Evolutionary conservation across 306 rosid genomes (phyloP).

Genomic region (Boehmeria nivea): DNA sequence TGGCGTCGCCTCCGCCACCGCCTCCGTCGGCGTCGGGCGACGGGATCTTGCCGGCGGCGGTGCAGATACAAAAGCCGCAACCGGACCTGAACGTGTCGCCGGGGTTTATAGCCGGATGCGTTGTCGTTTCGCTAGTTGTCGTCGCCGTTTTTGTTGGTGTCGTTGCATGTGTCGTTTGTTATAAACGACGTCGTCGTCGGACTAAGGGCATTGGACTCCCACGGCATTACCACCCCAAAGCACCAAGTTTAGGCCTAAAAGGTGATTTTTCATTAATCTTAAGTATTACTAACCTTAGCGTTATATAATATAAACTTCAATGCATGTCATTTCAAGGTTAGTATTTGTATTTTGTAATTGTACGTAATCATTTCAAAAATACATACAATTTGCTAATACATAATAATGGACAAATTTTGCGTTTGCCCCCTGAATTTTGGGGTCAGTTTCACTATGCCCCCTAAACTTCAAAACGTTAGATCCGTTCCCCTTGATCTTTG

Average conservation of each 20-base stretch:
- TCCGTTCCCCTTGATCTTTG: too few relatives aligned
- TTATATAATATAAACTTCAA: too few relatives aligned
- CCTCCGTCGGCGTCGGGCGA: constrained; percentile 10
- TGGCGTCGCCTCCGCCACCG: constrained; percentile 2
- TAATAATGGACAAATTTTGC: too few relatives aligned
- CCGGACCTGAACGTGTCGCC: constrained; percentile 13
- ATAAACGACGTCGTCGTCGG: constrained; percentile 24
- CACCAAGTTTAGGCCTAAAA: constrained; percentile 14
- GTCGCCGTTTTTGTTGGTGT: constrained; percentile 12
- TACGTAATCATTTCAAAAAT: too few relatives aligned
- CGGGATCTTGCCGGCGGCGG: constrained; percentile 25
- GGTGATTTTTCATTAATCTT: too few relatives aligned
- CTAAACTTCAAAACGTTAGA: too few relatives aligned
- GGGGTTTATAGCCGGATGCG: constrained; percentile 27
- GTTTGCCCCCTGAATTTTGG: too few relatives aligned
- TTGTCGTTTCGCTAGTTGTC: constrained; percentile 20
- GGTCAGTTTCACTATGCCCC: too few relatives aligned
- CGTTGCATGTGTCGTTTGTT: constrained; percentile 1
- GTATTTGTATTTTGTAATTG: too few relatives aligned
- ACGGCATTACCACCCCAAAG: constrained; percentile 3
- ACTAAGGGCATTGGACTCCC: constrained; percentile 3
- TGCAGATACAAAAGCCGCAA: constrained; percentile 24
- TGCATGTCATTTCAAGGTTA: too few relatives aligned
- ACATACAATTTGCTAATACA: too few relatives aligned
- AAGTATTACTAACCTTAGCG: too few relatives aligned